phyloP scores from a whole-genome alignment of 1,284 basidiomycete species.

The Apiotrichum mycotoxinovorans region DNA sequence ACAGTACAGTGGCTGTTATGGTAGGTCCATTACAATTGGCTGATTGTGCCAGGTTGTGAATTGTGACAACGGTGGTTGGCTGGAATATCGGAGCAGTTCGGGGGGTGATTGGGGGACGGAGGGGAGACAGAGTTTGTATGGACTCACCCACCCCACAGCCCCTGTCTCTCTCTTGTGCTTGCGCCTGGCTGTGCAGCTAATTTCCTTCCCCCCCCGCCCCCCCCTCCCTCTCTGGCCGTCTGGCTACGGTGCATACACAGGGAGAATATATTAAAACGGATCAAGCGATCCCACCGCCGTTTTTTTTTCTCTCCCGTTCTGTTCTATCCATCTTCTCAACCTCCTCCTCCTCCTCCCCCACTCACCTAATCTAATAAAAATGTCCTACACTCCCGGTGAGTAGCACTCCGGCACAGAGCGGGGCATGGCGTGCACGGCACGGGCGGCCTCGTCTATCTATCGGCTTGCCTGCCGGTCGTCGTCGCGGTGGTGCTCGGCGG shows the following conservation, averaged over 20 bases:
- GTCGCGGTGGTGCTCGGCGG: too few species aligned
- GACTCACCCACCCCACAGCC: not conserved
- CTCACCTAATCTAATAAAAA: constrained; percentile 9
- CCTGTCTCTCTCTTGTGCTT: not conserved
- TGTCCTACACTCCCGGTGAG: constrained; percentile 21
- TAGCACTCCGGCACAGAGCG: not conserved
- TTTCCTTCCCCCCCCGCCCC: too few species aligned
- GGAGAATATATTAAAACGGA: not conserved
- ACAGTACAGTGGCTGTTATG: too few species aligned
- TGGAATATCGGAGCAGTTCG: not conserved
- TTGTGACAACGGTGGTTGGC: not conserved
- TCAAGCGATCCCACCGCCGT: too few species aligned
- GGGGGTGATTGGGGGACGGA: not conserved
- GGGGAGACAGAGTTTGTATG: not conserved
- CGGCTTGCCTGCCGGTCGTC: not conserved
- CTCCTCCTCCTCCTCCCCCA: not conserved
- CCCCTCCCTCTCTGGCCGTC: too few species aligned
- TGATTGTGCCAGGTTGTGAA: not conserved
- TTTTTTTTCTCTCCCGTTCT: not conserved
- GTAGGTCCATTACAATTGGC: too few species aligned
- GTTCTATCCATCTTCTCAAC: not conserved
- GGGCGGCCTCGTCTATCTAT: too few species aligned
- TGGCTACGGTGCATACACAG: too few species aligned
- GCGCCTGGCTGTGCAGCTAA: not conserved
- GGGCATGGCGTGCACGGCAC: too few species aligned